These are phyloP conservation scores for Eucalyptus sp. DNA, from an alignment of 345 rosid species.

Conservation along the genomic window DNA sequence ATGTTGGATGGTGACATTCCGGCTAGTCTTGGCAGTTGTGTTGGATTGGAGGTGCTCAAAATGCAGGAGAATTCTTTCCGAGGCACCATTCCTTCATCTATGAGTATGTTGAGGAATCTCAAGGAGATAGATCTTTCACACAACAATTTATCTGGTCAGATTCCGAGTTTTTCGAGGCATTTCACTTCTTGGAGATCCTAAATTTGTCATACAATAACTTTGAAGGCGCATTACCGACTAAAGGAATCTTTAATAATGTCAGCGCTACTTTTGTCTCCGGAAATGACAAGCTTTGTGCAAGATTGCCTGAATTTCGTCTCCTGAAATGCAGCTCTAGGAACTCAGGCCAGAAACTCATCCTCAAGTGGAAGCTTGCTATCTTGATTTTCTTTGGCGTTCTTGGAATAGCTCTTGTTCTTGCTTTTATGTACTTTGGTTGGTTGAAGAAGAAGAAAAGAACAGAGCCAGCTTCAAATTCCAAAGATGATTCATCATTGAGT, in stretches of 20 bases:
- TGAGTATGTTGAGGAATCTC: constrained; percentile 1
- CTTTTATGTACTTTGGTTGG: neutral
- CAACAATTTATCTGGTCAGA: constrained; percentile 8
- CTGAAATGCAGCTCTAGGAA: fast-evolving
- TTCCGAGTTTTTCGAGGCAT: neutral
- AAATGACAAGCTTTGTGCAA: constrained; percentile 11
- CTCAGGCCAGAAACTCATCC: fast-evolving
- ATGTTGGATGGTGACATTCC: constrained; percentile 8
- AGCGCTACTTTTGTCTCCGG: neutral
- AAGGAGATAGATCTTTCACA: constrained; percentile 2
- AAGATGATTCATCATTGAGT: neutral
- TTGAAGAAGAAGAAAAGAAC: neutral
- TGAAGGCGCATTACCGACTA: constrained; percentile 3
- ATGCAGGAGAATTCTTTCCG: constrained; percentile 4
- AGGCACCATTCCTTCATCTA: neutral
- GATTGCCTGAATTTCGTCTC: neutral
- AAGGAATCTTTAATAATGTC: constrained; percentile 6
- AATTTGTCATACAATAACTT: constrained; percentile 14
- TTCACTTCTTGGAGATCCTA: neutral
- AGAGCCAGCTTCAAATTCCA: neutral
- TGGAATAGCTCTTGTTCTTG: neutral
- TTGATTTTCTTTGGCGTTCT: fast-evolving
- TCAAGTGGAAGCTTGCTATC: neutral
- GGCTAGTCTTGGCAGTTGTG: neutral
- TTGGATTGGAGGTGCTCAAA: neutral